These are phyloP conservation scores for Viridothelium virens DNA, from an alignment of 495 filamentous ascomycete genomes.

Conservation along the genomic window DNA sequence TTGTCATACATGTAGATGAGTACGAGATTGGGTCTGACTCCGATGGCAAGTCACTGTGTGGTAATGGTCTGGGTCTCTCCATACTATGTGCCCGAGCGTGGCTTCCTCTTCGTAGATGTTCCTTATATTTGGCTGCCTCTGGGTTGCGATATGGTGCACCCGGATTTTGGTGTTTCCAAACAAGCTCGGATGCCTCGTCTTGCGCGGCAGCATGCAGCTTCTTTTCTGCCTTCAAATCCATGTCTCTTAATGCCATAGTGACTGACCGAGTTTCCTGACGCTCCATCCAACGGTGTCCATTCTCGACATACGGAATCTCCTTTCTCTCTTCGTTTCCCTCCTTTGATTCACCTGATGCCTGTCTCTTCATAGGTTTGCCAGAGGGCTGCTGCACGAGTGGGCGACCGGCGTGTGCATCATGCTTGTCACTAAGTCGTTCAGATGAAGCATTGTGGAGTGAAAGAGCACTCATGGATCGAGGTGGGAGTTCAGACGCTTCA, in stretches of 20 bases:
- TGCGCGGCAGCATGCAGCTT: conserved; percentile 67
- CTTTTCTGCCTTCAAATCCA: conserved; percentile 64
- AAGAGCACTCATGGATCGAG: conserved; percentile 8
- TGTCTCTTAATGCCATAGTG: conserved; percentile 70
- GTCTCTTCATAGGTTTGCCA: background rate
- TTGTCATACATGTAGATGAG: background rate
- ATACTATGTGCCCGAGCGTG: conserved; percentile 55
- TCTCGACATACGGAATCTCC: conserved; percentile 66
- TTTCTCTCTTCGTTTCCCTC: conserved; percentile 36
- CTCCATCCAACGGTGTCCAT: conserved; percentile 74
- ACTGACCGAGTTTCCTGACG: conserved; percentile 73
- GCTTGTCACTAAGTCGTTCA: background rate
- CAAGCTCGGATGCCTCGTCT: conserved; percentile 78
- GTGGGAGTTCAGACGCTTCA: conserved; percentile 18
- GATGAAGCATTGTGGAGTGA: conserved; percentile 13
- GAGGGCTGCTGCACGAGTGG: conserved; percentile 14
- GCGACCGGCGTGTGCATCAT: conserved; percentile 14
- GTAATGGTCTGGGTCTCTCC: conserved; percentile 28
- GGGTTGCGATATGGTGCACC: conserved; percentile 47
- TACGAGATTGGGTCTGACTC: background rate
- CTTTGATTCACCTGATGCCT: background rate
- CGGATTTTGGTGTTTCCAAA: conserved; percentile 73
- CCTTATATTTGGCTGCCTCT: conserved; percentile 53
- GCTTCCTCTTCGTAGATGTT: conserved; percentile 53
- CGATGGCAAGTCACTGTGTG: background rate